A percentile compares a stretch with the other conserved stretches of the same genome.
Evolutionary conservation across 768 basidiomycete genomes (phyloP).

Genomic region (Dioszegia crocea): DNA sequence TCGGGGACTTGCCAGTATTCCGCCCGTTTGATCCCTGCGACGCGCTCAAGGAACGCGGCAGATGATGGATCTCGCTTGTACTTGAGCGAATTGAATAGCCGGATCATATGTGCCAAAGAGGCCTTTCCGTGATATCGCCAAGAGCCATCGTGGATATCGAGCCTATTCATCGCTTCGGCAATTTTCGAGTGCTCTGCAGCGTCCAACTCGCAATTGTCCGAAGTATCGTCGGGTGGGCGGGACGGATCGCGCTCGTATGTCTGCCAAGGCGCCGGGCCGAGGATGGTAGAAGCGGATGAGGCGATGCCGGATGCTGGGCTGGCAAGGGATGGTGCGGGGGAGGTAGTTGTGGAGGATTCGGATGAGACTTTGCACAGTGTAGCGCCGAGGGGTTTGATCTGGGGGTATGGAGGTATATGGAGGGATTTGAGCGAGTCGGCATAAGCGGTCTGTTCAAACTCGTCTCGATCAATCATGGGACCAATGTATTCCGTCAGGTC

Average conservation of each 20-base stretch:
- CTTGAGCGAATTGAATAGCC: conserved; percentile 36
- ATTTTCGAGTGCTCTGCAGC: conserved; percentile 15
- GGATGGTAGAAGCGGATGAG: conserved; percentile 1
- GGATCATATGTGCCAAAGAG: conserved; percentile 40
- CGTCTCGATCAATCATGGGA: conserved; percentile 42
- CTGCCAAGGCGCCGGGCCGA: conserved; percentile 26
- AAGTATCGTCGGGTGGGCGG: conserved; percentile 9
- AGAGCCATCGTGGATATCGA: conserved; percentile 28
- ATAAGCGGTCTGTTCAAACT: conserved; percentile 42
- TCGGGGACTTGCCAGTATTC: conserved; percentile 44
- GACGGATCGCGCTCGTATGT: conserved; percentile 29
- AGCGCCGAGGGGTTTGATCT: conserved; percentile 35
- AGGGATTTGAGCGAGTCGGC: conserved; percentile 29
- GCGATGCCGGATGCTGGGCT: conserved; percentile 4
- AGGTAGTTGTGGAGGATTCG: conserved; percentile 9
- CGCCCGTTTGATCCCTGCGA: conserved; percentile 40
- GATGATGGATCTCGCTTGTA: conserved; percentile 11
- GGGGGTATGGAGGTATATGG: conserved; percentile 35
- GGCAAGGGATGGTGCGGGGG: conserved; percentile 1
- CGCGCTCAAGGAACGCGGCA: conserved; percentile 20
- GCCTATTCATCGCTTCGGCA: conserved; percentile 21
- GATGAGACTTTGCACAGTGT: conserved; percentile 26
- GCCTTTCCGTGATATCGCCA: conserved; percentile 49
- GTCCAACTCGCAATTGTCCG: conserved; percentile 21
- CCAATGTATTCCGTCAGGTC: conserved; percentile 45